phyloP scores from a whole-genome alignment of 108 stramenopile species.

The Licmophora abbreviata region DNA sequence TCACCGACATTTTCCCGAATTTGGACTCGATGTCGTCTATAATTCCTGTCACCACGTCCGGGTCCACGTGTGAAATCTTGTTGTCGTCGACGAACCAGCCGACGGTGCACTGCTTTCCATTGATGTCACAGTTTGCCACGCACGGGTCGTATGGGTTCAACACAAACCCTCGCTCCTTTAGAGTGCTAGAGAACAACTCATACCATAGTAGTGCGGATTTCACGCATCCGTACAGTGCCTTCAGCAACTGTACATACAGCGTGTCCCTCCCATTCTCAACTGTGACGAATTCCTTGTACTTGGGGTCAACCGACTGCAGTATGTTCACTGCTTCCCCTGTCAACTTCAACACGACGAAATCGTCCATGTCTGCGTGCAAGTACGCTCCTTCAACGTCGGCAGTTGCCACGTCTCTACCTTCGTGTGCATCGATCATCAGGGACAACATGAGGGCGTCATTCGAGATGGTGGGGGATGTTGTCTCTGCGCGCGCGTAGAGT shows the following conservation, averaged over 20 bases:
- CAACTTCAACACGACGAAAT: constrained; percentile 14
- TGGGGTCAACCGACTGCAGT: constrained; percentile 13
- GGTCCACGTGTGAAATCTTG: constrained; percentile 23
- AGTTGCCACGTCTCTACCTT: constrained; percentile 23
- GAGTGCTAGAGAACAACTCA: background rate
- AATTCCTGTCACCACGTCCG: constrained; percentile 2
- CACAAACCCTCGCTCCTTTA: constrained; percentile 13
- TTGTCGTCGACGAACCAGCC: constrained; percentile 27
- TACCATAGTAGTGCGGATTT: constrained; percentile 14
- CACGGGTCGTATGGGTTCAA: constrained; percentile 27
- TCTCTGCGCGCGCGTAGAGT: constrained; percentile 15
- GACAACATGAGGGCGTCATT: constrained; percentile 11
- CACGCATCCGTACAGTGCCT: constrained; percentile 15
- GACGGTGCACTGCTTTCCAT: constrained; percentile 15
- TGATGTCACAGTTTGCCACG: constrained; percentile 18
- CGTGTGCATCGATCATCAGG: constrained; percentile 13
- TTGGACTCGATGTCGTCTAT: constrained; percentile 8
- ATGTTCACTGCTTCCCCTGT: constrained; percentile 13
- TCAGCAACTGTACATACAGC: constrained; percentile 6
- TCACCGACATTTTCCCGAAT: constrained; percentile 5
- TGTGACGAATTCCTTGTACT: constrained; percentile 15
- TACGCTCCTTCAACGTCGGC: constrained; percentile 41
- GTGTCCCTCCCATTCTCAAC: constrained; percentile 2
- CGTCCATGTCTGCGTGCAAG: constrained; percentile 31
- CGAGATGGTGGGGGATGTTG: constrained; percentile 17